Evolutionary conservation across 306 rosid genomes (phyloP), one percentile per base, ranked within the genome.

Genomic region (Malus domestica): DNA sequence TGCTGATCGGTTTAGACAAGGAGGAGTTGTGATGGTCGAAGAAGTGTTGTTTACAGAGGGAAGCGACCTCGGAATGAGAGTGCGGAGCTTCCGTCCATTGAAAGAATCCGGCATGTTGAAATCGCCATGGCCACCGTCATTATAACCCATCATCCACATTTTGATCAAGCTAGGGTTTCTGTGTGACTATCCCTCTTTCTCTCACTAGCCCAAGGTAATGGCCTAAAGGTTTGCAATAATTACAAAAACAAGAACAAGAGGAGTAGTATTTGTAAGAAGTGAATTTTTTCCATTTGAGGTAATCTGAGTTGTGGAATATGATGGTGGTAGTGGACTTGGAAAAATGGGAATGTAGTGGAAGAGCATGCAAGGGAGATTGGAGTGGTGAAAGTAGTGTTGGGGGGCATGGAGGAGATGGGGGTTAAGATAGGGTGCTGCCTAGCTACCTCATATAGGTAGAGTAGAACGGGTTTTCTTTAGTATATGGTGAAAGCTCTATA

Each of bases 121-220:
- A 10, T 91, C 96, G 42, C 20, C 67, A 25, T 62, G 40, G 38
- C 73, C 81, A 13, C 80, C 86, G 60, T 89, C 93, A 68, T 90
- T 87, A 76, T 88, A 90, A 38, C 92, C 96, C 80, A 90, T 85
- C 89, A 90, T 95, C 97, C 97, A 90, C 98, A 92, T 92, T 42
- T 77, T 75, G 72, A 25, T 30, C 19, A 19, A 25, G 40, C 67
- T 15, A 62, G 67, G 67, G 35, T 62, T 29, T 12, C 10, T 62
- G 27, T 22, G 62, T 14, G 30, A 30, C 18, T 62, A 2, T 29
- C 40, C 19, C 20, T 62, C 32, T 61, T 11, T 25, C 67, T 29
- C 35, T 51, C 42, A 38, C 2, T 38, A 9, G 8, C 55, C 8
- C 20, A 15, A 51, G 18, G 20, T 51, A 51, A 16, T 51, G 55